phyloP scores from a whole-genome alignment of 257 asterid genomes.

The Leptodermis oblonga region DNA sequence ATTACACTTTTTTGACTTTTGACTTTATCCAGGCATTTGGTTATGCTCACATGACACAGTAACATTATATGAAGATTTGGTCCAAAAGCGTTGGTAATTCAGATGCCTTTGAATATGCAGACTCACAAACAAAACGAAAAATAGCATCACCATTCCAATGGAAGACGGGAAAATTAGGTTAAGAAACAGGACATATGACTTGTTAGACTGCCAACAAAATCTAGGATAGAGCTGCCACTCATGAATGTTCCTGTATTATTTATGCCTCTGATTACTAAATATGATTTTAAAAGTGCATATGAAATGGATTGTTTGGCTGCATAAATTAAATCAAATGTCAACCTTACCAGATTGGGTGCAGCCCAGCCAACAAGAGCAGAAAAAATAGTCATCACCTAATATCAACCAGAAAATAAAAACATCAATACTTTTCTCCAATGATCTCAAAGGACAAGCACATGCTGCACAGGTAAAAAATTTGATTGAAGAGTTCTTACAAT shows the following conservation, averaged over 20 bases:
- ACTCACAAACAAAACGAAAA: neutral
- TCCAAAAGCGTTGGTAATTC: neutral
- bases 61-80: neutral
- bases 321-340: conserved; percentile 2
- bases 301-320: neutral
- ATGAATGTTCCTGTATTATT: neutral
- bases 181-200: neutral
- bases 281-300: neutral
- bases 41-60: neutral
- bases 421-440: conserved; percentile 3
- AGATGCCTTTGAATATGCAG: neutral
- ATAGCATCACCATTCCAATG: neutral
- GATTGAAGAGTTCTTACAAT: conserved; percentile 49
- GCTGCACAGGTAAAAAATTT: neutral
- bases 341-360: conserved; percentile 80
- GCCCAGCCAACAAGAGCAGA: conserved; percentile 98
- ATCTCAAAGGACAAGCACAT: neutral
- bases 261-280: neutral
- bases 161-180: neutral
- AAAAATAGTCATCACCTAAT: conserved; percentile 89
- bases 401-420: conserved; percentile 13
- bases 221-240: neutral
- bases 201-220: neutral
- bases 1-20: too few species aligned
- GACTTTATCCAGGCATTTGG: neutral